Percentiles rank a stretch among this genome's conserved stretches.
phyloP scores from a whole-genome alignment of 2,329 filamentous ascomycete species.

The Ascochyta fabae region DNA sequence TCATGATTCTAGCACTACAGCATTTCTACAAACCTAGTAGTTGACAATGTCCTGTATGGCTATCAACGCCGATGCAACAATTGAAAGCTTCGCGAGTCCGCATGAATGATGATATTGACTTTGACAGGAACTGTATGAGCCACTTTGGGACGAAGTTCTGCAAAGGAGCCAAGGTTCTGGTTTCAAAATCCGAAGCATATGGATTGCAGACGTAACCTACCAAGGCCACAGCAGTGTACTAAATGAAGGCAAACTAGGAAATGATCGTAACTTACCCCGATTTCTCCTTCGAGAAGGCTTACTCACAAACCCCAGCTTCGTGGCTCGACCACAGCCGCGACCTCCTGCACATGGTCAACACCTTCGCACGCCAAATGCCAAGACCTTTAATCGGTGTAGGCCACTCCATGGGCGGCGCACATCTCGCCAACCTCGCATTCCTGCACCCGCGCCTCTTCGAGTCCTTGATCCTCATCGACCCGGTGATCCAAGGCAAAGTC shows the following conservation, averaged over 20 bases:
- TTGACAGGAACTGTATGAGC: conserved; percentile 83
- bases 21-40: neutral
- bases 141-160: conserved; percentile 85
- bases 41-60: neutral
- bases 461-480: conserved; percentile 80
- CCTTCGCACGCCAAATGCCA: conserved; percentile 78
- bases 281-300: neutral
- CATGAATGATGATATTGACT: conserved; percentile 10
- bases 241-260: conserved; percentile 78
- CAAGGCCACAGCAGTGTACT: conserved; percentile 80
- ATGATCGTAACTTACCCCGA: conserved; percentile 68
- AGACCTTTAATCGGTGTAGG: conserved; percentile 84
- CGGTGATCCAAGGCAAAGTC: conserved; percentile 68
- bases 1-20: neutral
- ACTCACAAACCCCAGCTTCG: conserved; percentile 60
- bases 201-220: conserved; percentile 88
- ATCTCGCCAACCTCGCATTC: conserved; percentile 73
- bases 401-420: conserved; percentile 85
- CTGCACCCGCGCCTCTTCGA: conserved; percentile 82
- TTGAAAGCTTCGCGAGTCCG: neutral
- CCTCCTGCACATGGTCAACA: conserved; percentile 82
- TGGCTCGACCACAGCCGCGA: conserved; percentile 90
- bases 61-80: neutral
- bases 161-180: conserved; percentile 62
- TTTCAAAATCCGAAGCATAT: conserved; percentile 79